Conservation (phyloP, 208 protist species). For the Acanthamoeba royreba region DNA sequence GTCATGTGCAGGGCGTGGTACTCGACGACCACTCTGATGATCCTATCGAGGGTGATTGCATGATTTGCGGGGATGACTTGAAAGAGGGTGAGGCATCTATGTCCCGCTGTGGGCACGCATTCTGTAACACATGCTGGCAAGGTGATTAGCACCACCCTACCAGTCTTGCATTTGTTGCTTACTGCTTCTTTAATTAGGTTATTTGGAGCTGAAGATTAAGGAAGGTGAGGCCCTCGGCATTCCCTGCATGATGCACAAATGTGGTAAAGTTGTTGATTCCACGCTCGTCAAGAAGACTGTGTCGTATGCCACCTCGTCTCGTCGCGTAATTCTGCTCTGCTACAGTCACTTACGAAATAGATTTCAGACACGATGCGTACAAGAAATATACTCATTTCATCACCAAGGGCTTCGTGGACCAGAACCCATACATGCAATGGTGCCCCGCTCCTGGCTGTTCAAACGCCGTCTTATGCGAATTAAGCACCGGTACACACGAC, state of each 20-base stretch:
- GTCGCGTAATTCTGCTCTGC: too few species aligned
- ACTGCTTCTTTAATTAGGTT: background rate
- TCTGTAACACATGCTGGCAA: conserved; percentile 30
- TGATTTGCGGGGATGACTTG: conserved; percentile 17
- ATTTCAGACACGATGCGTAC: background rate
- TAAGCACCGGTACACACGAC: background rate
- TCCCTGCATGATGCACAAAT: conserved; percentile 35
- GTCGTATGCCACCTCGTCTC: background rate
- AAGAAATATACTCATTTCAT: conserved; percentile 26
- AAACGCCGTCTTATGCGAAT: background rate
- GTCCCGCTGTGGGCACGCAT: background rate
- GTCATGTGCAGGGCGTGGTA: background rate
- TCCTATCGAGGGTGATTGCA: background rate
- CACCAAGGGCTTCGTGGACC: conserved; percentile 26
- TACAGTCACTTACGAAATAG: background rate
- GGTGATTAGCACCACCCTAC: too few species aligned
- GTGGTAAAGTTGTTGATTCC: background rate
- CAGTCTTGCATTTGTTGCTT: too few species aligned
- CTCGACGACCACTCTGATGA: background rate
- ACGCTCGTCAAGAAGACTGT: background rate
- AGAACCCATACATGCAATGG: conserved; percentile 10
- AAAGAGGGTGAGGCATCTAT: background rate
- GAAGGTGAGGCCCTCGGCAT: background rate
- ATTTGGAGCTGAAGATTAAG: conserved; percentile 21
- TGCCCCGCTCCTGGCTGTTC: background rate